These are phyloP conservation scores for Knufia petricola DNA, from an alignment of 2,329 filamentous ascomycete species.

Conservation along the genomic window DNA sequence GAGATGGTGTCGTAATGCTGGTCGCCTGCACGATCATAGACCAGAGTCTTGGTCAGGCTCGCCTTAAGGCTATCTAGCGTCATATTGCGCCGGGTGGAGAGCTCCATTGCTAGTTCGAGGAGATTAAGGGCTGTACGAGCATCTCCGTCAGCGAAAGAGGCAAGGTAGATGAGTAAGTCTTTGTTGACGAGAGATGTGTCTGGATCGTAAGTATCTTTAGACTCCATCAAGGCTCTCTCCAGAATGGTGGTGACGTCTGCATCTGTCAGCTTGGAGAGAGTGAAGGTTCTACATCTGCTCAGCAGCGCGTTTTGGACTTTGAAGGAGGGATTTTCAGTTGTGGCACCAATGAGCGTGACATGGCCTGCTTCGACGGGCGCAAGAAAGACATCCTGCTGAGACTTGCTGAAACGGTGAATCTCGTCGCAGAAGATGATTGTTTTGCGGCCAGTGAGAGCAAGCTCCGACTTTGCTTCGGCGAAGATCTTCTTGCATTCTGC, in stretches of 20 bases:
- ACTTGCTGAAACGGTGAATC: constrained; percentile 83
- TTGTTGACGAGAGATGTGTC: constrained; percentile 54
- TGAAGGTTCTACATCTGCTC: constrained; percentile 85
- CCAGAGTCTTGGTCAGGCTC: constrained; percentile 78
- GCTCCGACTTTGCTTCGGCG: constrained; percentile 68
- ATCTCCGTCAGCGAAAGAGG: constrained; percentile 82
- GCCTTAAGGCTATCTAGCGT: constrained; percentile 71
- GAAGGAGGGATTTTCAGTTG: constrained; percentile 94
- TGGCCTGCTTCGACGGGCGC: constrained; percentile 84
- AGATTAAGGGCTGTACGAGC: constrained; percentile 88
- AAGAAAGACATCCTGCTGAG: constrained; percentile 90
- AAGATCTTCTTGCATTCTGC: constrained; percentile 90
- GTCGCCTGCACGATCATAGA: constrained; percentile 90
- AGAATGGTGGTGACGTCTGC: constrained; percentile 67
- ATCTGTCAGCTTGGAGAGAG: constrained; percentile 62
- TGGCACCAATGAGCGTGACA: constrained; percentile 86
- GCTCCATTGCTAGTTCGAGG: constrained; percentile 73
- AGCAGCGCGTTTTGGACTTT: constrained; percentile 81
- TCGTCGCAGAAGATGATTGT: constrained; percentile 98
- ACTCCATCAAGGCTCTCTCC: constrained; percentile 61
- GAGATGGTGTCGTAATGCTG: constrained; percentile 98
- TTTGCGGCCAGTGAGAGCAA: constrained; percentile 70
- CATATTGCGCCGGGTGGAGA: constrained; percentile 50
- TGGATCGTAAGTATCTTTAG: constrained; percentile 37
- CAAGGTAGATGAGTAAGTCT: constrained; percentile 69